Conservation (phyloP, 495 filamentous ascomycete genomes). For the Cryomyces minteri region DNA sequence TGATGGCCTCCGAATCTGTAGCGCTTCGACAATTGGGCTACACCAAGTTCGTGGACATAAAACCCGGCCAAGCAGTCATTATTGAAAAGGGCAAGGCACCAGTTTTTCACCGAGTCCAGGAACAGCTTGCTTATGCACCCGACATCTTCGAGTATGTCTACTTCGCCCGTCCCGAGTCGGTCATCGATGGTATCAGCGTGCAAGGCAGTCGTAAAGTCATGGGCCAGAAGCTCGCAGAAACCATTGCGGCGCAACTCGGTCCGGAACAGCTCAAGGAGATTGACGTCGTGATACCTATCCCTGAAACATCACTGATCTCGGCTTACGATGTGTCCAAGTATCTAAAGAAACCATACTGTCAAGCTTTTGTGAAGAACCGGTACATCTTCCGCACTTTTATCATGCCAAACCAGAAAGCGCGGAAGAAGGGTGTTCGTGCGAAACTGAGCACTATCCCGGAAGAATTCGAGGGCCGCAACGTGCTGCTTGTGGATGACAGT, state of each 20-base stretch:
- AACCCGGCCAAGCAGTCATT: slow-evolving; percentile 86
- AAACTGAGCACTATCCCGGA: slow-evolving; percentile 73
- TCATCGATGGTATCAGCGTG: slow-evolving; percentile 88
- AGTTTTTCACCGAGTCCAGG: slow-evolving; percentile 56
- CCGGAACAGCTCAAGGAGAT: slow-evolving; percentile 63
- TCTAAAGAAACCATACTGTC: slow-evolving; percentile 63
- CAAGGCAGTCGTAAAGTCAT: slow-evolving; percentile 80
- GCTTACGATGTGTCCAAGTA: slow-evolving; percentile 62
- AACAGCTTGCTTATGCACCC: slow-evolving; percentile 57
- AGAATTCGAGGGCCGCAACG: slow-evolving; percentile 71
- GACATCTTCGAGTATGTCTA: slow-evolving; percentile 92
- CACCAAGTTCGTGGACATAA: slow-evolving; percentile 59
- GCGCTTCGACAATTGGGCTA: slow-evolving; percentile 81
- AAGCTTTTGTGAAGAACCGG: slow-evolving; percentile 85
- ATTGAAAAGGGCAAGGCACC: slow-evolving; percentile 70
- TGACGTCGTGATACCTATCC: slow-evolving; percentile 81
- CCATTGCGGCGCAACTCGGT: slow-evolving; percentile 53
- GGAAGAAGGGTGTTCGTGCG: slow-evolving; percentile 60
- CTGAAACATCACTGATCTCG: slow-evolving; percentile 71
- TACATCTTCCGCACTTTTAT: slow-evolving; percentile 96
- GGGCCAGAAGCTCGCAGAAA: slow-evolving; percentile 73
- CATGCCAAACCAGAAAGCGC: slow-evolving; percentile 71
- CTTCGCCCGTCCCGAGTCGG: slow-evolving; percentile 73
- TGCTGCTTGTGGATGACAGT: slow-evolving; percentile 80
- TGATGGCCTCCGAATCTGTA: slow-evolving; percentile 95